Base-by-base conservation (phyloP, 331 rosid genomes). In the Pyrus hybrid region DNA sequence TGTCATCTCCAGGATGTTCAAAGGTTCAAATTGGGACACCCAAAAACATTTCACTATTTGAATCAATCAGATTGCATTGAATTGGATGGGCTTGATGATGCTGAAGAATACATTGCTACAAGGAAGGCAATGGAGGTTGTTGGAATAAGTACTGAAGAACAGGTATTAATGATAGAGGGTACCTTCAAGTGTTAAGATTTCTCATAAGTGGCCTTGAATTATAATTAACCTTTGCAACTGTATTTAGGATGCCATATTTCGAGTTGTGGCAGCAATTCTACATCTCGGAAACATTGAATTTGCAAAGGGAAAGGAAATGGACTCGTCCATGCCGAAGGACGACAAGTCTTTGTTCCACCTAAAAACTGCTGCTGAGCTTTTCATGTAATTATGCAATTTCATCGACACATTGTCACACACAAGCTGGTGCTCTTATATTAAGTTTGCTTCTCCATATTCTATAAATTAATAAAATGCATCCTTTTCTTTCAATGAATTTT, bases 241-340 rank as follows among this genome's bases (percentile, higher is more conserved):
- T 63, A 30, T 73, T 76, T 57, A 95, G 99, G 99, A 95, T 71
- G 97, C 90, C 43, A 95, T 95, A 87, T 95, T 95, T 86, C 96
- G 91, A 81, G 99, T 95, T 76, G 96, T 92, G 85, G 99, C 99
- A 70, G 97, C 97, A 62, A 83, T 95, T 83, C 88, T 95, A 85
- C 99, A 95, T 84, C 93, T 95, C 63, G 99, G 99, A 51, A 95
- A 95, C 83, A 86, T 95, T 80, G 98, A 95, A 78, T 95, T 95
- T 86, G 76, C 91, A 43, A 95, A 95, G 83, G 99, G 99, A 80
- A 74, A 84, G 80, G 99, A 95, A 85, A 76, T 75, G 7, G 99
- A 95, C 85, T 95, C 99, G 16, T 92, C 98, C 73, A 16, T 58
- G 79, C 97, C 98, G 70, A 95, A 92, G 83, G 97, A 92, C 78